These are phyloP conservation scores for Zizania latifolia DNA, from an alignment of 176 grass and related monocot genomes.

Conservation along the genomic window DNA sequence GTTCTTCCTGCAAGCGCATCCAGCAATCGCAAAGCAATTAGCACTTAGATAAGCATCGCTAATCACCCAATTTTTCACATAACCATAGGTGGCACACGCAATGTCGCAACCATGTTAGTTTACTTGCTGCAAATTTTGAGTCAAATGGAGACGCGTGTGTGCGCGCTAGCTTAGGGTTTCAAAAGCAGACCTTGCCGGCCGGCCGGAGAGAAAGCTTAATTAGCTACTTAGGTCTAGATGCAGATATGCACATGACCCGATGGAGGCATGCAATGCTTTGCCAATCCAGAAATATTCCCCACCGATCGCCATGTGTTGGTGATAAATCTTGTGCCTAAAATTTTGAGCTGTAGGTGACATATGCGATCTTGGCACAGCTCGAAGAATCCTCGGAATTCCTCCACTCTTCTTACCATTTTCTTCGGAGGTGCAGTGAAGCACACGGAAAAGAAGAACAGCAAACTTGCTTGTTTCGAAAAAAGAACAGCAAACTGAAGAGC, in stretches of 20 bases:
- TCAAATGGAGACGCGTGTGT: background rate
- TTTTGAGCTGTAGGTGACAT: conserved; percentile 50
- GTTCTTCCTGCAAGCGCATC: conserved; percentile 74
- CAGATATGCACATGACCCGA: conserved; percentile 23
- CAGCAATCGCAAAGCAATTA: no score
- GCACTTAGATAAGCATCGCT: background rate
- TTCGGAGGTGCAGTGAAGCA: conserved; percentile 8
- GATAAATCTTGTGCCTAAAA: conserved; percentile 37
- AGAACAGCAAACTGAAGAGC: background rate
- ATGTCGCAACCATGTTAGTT: background rate
- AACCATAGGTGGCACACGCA: background rate
- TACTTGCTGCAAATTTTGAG: background rate
- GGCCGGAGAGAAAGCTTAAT: background rate
- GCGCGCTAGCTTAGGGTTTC: conserved; percentile 44
- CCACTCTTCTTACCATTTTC: conserved; percentile 14
- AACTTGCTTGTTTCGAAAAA: background rate
- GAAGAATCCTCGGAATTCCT: conserved; percentile 33
- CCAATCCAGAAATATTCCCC: conserved; percentile 44
- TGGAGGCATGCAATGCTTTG: conserved; percentile 31
- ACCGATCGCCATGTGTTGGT: conserved; percentile 43
- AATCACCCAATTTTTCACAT: background rate
- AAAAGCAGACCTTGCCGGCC: conserved; percentile 28
- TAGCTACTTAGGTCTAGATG: conserved; percentile 22
- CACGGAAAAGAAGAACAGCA: conserved; percentile 12
- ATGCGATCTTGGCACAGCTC: conserved; percentile 26